A percentile compares a stretch with the other conserved stretches of the same genome.
phyloP scores from a whole-genome alignment of 2,329 filamentous ascomycete species.

The Xylariaceae sp. region DNA sequence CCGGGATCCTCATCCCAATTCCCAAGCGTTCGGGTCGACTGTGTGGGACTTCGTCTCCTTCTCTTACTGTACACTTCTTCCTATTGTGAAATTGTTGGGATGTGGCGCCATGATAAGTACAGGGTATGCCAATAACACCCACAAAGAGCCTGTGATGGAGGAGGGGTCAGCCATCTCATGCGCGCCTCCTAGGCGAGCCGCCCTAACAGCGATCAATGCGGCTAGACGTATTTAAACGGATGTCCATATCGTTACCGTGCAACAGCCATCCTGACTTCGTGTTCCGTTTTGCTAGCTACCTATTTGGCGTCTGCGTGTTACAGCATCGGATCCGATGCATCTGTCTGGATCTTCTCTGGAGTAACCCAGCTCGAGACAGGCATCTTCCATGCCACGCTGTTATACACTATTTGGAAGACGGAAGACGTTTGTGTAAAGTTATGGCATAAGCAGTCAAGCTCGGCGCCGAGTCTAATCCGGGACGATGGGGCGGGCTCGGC shows the following conservation, averaged over 20 bases:
- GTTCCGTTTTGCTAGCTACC: background rate
- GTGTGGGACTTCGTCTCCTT: slow-evolving; percentile 19
- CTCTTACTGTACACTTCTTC: background rate
- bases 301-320: slow-evolving; percentile 6
- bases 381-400: slow-evolving; percentile 3
- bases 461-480: background rate
- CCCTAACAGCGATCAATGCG: slow-evolving; percentile 12
- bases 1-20: slow-evolving; percentile 14
- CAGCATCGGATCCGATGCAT: background rate
- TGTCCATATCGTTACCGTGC: slow-evolving; percentile 20
- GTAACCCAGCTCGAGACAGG: background rate
- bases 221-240: slow-evolving; percentile 9
- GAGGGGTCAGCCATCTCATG: slow-evolving; percentile 15
- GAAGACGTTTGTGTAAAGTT: background rate
- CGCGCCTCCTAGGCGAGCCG: slow-evolving; percentile 19
- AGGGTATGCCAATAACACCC: slow-evolving; percentile 17
- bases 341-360: background rate
- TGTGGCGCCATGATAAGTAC: slow-evolving; percentile 14
- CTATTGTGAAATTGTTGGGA: slow-evolving; percentile 12
- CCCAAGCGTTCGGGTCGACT: slow-evolving; percentile 21
- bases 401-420: background rate
- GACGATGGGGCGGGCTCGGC: background rate
- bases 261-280: slow-evolving; percentile 16
- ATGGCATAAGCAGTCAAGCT: background rate
- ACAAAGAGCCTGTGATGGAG: slow-evolving; percentile 9